Evolutionary conservation across 495 filamentous ascomycete species (phyloP).

Genomic region (Hyaloscypha finlandica): DNA sequence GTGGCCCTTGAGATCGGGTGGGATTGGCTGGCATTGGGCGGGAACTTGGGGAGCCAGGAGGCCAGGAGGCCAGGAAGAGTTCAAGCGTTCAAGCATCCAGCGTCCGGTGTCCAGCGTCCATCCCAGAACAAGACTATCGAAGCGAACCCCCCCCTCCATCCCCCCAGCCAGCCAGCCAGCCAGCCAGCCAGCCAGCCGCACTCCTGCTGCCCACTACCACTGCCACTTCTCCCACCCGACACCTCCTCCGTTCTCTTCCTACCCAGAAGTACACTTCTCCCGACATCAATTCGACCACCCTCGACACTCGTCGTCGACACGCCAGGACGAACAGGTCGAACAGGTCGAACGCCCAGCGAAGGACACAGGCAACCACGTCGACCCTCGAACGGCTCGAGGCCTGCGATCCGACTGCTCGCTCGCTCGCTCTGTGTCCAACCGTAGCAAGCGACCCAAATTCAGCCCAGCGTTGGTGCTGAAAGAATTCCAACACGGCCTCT

Average conservation of each 20-base stretch:
- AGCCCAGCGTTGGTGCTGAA: not conserved
- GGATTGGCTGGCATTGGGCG: too few relatives aligned
- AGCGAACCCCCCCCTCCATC: too few relatives aligned
- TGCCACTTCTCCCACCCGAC: not conserved
- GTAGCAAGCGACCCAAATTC: not conserved
- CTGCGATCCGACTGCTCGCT: not conserved
- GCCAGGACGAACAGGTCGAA: too few relatives aligned
- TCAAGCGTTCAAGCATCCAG: too few relatives aligned
- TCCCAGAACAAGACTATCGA: too few relatives aligned
- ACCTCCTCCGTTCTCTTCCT: constrained; percentile 3
- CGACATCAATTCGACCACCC: not conserved
- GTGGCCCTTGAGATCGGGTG: too few relatives aligned
- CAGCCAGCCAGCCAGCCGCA: not conserved
- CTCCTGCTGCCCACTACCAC: not conserved
- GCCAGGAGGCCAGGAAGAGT: too few relatives aligned
- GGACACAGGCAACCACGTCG: not conserved
- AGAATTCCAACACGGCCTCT: not conserved
- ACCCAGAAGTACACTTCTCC: not conserved
- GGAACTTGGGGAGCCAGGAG: too few relatives aligned
- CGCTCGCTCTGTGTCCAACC: not conserved
- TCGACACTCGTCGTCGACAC: not conserved
- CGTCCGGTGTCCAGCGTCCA: too few relatives aligned
- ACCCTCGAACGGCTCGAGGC: not conserved
- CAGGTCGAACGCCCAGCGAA: not conserved
- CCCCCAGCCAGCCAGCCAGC: too few relatives aligned